Evolutionary conservation across 352 stramenopile genomes (phyloP).

Genomic region (Phytophthora litchii): DNA sequence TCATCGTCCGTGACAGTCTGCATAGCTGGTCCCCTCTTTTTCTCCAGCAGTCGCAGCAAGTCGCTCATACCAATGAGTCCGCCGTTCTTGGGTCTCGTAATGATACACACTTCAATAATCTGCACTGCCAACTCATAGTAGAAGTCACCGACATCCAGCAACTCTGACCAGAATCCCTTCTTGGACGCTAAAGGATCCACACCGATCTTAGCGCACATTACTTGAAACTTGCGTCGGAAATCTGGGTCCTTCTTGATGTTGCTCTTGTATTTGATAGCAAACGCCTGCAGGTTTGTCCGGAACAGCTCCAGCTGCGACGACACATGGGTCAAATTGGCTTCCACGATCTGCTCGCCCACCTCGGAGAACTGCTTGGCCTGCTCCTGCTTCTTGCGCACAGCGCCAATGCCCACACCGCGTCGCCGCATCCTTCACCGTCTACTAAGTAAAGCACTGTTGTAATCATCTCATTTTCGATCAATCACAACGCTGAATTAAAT

Average conservation of each 20-base stretch:
- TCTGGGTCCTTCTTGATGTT: constrained; percentile 95
- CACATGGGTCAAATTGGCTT: constrained; percentile 84
- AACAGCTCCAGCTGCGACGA: constrained; percentile 89
- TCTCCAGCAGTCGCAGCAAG: constrained; percentile 69
- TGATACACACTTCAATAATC: constrained; percentile 98
- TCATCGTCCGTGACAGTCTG: constrained; percentile 92
- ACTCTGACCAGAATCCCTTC: constrained; percentile 98
- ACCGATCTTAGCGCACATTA: constrained; percentile 96
- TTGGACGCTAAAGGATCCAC: constrained; percentile 97
- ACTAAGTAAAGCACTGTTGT: not conserved
- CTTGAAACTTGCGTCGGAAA: constrained; percentile 94
- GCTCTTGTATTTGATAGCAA: constrained; percentile 94
- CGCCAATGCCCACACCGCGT: constrained; percentile 83
- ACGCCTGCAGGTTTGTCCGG: constrained; percentile 92
- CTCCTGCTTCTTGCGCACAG: constrained; percentile 90
- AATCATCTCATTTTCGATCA: constrained; percentile 7
- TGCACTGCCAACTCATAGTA: constrained; percentile 99
- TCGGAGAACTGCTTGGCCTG: constrained; percentile 86
- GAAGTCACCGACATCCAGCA: constrained; percentile 98
- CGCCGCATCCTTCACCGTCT: constrained; percentile 40
- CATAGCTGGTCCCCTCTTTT: constrained; percentile 66
- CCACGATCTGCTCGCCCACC: constrained; percentile 81
- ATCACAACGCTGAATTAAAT: not conserved
- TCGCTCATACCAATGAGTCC: constrained; percentile 85
- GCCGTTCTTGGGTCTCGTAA: constrained; percentile 90